These are phyloP conservation scores for Ilex aquifolium DNA, from an alignment of 257 asterid species.

Conservation along the genomic window DNA sequence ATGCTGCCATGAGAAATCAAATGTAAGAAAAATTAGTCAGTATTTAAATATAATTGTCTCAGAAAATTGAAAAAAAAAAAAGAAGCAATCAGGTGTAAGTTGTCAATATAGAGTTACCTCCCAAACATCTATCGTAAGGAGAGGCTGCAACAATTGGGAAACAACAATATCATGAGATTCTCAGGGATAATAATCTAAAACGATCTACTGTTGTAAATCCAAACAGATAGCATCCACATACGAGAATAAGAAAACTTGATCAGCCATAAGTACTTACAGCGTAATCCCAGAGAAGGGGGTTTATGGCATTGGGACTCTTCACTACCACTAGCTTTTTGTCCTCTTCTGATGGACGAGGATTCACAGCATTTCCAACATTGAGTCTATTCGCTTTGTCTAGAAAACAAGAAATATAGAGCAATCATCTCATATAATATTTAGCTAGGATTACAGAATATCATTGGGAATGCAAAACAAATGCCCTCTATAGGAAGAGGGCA, in stretches of 20 bases:
- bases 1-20: constrained; percentile 43
- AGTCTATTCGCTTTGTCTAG: constrained; percentile 84
- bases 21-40: neutral
- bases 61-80: neutral
- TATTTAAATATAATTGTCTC: neutral
- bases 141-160: constrained; percentile 61
- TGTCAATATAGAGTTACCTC: constrained; percentile 49
- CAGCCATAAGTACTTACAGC: constrained; percentile 41
- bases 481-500: no score
- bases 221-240: neutral
- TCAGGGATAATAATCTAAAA: neutral
- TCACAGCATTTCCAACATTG: constrained; percentile 67
- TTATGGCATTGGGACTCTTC: constrained; percentile 92
- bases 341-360: constrained; percentile 73
- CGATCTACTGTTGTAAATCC: neutral
- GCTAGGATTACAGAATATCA: no score
- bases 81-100: neutral
- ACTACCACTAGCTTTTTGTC: constrained; percentile 83
- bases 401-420: constrained; percentile 1
- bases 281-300: constrained; percentile 95
- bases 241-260: neutral
- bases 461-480: no score
- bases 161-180: neutral
- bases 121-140: constrained; percentile 93
- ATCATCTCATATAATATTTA: neutral